Evolutionary conservation across 345 rosid genomes (phyloP).

Genomic region (Anastatica hierochuntica): DNA sequence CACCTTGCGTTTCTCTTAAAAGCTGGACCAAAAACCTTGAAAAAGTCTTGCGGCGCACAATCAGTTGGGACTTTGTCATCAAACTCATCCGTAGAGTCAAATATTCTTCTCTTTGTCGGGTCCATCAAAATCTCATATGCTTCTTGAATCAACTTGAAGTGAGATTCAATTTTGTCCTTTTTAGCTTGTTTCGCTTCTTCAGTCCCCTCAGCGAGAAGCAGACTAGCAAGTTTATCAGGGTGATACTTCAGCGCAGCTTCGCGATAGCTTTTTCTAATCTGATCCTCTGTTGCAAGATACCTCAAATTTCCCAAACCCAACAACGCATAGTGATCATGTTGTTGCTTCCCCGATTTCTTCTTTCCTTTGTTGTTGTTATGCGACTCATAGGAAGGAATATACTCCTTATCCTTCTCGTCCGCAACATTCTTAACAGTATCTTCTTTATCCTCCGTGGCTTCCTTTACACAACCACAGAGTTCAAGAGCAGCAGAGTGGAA

Average conservation of each 20-base stretch:
- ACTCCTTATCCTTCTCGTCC: constrained; percentile 43
- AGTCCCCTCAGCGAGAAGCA: constrained; percentile 72
- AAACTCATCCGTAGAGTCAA: constrained; percentile 91
- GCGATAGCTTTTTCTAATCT: constrained; percentile 76
- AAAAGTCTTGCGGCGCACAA: constrained; percentile 81
- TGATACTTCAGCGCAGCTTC: constrained; percentile 90
- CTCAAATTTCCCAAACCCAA: constrained; percentile 78
- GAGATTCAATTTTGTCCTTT: constrained; percentile 82
- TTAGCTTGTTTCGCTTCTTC: constrained; percentile 83
- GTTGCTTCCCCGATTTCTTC: constrained; percentile 49
- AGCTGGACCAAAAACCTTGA: constrained; percentile 93
- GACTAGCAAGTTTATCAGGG: constrained; percentile 85
- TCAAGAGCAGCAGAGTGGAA: constrained; percentile 79
- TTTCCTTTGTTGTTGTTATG: constrained; percentile 53
- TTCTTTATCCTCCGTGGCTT: constrained; percentile 14
- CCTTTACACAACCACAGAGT: constrained; percentile 61
- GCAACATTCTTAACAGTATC: constrained; percentile 38
- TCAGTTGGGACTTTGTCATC: constrained; percentile 88
- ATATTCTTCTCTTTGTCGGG: constrained; percentile 74
- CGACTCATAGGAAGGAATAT: constrained; percentile 61
- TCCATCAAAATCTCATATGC: constrained; percentile 83
- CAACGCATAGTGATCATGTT: constrained; percentile 92
- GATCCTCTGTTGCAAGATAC: constrained; percentile 96
- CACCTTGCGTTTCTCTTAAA: constrained; percentile 93
- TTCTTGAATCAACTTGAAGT: constrained; percentile 80